Percentiles rank a stretch among this genome's conserved stretches.
These are phyloP conservation scores for Incumbomyces lentus DNA, from an alignment of 2,329 filamentous ascomycete genomes.

Conservation along the genomic window DNA sequence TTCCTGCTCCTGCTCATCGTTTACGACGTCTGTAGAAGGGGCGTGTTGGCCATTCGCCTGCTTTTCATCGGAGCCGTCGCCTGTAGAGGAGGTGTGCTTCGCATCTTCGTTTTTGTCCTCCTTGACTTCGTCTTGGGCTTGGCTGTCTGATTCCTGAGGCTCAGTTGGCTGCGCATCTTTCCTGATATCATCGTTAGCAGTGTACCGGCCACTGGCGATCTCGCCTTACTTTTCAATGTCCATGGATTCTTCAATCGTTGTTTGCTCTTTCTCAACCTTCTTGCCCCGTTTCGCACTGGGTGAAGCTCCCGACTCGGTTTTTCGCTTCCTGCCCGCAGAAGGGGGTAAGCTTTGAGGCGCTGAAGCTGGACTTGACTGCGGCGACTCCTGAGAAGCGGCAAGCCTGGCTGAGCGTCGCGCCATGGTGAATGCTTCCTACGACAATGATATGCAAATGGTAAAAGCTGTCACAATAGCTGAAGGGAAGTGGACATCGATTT, in stretches of 20 bases:
- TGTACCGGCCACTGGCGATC: background rate
- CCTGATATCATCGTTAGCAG: background rate
- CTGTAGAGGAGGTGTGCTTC: background rate
- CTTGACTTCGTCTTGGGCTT: background rate
- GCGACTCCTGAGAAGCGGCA: conserved; percentile 29
- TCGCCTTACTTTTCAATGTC: conserved; percentile 12
- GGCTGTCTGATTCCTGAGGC: background rate
- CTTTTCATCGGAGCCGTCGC: conserved; percentile 3
- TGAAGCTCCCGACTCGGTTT: conserved; percentile 21
- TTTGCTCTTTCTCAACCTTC: conserved; percentile 22
- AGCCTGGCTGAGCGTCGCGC: conserved; percentile 29
- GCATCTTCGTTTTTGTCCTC: background rate
- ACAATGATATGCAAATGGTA: too few species aligned
- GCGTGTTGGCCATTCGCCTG: conserved; percentile 1
- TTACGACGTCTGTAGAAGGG: background rate
- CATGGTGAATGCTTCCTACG: conserved; percentile 7
- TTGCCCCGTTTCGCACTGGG: conserved; percentile 31
- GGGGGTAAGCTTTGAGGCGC: conserved; percentile 17
- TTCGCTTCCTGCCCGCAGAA: conserved; percentile 30
- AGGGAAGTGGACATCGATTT: background rate
- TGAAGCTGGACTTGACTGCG: conserved; percentile 12
- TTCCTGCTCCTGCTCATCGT: conserved; percentile 4
- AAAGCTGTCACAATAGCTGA: background rate
- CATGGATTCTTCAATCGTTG: conserved; percentile 23
- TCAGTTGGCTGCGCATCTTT: conserved; percentile 9